A percentile compares a stretch with the other conserved stretches of the same genome.
Conservation (phyloP, 225 moss, liverwort and hornwort species). For the Straminergon stramineum region DNA sequence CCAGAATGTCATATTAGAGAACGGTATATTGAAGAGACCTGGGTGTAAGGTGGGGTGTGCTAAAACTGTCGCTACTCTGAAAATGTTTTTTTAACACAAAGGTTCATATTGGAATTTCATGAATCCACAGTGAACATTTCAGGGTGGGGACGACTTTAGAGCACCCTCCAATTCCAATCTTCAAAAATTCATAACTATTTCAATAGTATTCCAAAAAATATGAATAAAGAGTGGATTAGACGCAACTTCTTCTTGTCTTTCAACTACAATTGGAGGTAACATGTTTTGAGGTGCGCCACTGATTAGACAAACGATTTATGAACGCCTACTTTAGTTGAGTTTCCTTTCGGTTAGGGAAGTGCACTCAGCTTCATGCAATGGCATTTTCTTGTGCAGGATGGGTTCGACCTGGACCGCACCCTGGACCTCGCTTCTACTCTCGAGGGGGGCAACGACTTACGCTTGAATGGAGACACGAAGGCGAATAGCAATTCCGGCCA, state of each 20-base stretch:
- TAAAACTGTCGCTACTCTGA: neutral
- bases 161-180: too few species aligned
- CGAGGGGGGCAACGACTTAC: slow-evolving; percentile 79
- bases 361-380: neutral
- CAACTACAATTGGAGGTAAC: too few species aligned
- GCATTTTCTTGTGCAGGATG: slow-evolving; percentile 47
- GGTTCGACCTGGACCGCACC: slow-evolving; percentile 80
- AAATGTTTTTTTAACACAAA: neutral
- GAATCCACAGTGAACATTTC: neutral
- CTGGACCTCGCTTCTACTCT: slow-evolving; percentile 86
- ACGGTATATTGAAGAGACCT: neutral
- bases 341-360: neutral
- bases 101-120: neutral
- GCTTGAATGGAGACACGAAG: slow-evolving; percentile 66
- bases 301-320: neutral
- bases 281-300: neutral
- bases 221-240: neutral
- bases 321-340: neutral
- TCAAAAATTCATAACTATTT: too few species aligned
- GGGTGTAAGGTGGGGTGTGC: neutral
- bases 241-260: neutral
- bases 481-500: slow-evolving; percentile 36
- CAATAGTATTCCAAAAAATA: neutral
- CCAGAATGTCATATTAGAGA: neutral
- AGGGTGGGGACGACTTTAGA: neutral